Conservation (phyloP, 2,329 filamentous ascomycete genomes). For the Fusarium fujikuroi region DNA sequence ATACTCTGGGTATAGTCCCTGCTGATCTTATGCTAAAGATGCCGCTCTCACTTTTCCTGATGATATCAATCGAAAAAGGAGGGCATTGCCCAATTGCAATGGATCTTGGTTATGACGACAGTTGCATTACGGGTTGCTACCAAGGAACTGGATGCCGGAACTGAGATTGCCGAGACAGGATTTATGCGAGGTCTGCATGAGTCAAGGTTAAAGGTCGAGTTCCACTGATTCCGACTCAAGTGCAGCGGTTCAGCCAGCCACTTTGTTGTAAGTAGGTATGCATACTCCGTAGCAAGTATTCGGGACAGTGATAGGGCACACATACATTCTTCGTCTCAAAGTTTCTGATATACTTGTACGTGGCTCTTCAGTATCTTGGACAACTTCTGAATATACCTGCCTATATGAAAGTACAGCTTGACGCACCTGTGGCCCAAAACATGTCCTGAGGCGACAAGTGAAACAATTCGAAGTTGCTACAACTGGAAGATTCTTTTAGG, state of each 20-base stretch:
- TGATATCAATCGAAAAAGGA: neutral
- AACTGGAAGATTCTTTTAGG: too few species aligned
- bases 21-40: constrained; percentile 2
- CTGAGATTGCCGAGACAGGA: constrained; percentile 1
- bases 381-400: too few species aligned
- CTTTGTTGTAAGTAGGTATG: neutral
- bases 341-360: fast-evolving
- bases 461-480: fast-evolving
- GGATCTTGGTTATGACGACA: neutral
- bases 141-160: neutral
- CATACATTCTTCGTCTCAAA: neutral
- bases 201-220: neutral
- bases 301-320: fast-evolving
- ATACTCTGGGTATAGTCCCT: neutral
- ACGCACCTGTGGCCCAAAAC: neutral
- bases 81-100: neutral
- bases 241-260: neutral
- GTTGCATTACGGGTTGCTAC: neutral
- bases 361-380: fast-evolving
- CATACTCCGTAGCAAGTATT: neutral
- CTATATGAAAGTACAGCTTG: neutral
- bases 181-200: neutral
- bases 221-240: neutral
- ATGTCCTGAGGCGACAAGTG: too few species aligned
- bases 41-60: neutral